phyloP scores from a whole-genome alignment of 1,139 yeast species.

The Magnusiomyces sp. region DNA sequence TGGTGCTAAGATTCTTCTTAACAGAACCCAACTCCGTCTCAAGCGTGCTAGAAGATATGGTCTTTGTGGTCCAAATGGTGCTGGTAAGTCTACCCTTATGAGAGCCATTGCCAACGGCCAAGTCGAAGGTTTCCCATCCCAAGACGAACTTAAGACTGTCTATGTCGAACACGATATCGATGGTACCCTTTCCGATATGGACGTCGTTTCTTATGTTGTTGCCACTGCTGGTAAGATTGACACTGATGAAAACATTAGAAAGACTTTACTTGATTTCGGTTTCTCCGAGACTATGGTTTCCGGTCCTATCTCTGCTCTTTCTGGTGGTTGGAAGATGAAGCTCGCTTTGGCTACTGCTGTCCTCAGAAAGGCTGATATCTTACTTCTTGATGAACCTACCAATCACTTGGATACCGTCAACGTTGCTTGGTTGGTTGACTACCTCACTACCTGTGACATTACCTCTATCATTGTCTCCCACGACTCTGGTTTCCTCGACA shows the following conservation, averaged over 20 bases:
- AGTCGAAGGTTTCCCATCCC: slow-evolving; percentile 99
- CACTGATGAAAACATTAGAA: slow-evolving; percentile 61
- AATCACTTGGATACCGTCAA: slow-evolving; percentile 99
- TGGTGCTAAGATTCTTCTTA: slow-evolving; percentile 99
- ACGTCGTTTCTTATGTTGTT: slow-evolving; percentile 84
- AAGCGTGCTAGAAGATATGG: slow-evolving; percentile 99
- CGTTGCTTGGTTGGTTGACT: slow-evolving; percentile 99
- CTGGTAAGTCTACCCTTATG: slow-evolving; percentile 99
- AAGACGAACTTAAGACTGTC: slow-evolving; percentile 96
- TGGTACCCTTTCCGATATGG: slow-evolving; percentile 93
- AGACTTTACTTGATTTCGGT: slow-evolving; percentile 72
- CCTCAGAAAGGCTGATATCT: slow-evolving; percentile 95
- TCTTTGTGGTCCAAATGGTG: slow-evolving; percentile 99
- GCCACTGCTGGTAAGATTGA: slow-evolving; percentile 54
- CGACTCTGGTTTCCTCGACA: slow-evolving; percentile 99
- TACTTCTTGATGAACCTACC: slow-evolving; percentile 98
- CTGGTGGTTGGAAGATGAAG: slow-evolving; percentile 99
- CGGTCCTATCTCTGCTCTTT: slow-evolving; percentile 91
- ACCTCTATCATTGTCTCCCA: slow-evolving; percentile 98
- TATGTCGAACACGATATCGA: slow-evolving; percentile 99
- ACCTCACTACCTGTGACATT: slow-evolving; percentile 96
- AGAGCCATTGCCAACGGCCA: slow-evolving; percentile 99
- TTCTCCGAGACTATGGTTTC: slow-evolving; percentile 86
- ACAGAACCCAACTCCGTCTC: slow-evolving; percentile 98
- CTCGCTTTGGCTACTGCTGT: slow-evolving; percentile 99